Base-by-base conservation (phyloP, 2,329 filamentous ascomycete species). In the Knoxdaviesia proteae region DNA sequence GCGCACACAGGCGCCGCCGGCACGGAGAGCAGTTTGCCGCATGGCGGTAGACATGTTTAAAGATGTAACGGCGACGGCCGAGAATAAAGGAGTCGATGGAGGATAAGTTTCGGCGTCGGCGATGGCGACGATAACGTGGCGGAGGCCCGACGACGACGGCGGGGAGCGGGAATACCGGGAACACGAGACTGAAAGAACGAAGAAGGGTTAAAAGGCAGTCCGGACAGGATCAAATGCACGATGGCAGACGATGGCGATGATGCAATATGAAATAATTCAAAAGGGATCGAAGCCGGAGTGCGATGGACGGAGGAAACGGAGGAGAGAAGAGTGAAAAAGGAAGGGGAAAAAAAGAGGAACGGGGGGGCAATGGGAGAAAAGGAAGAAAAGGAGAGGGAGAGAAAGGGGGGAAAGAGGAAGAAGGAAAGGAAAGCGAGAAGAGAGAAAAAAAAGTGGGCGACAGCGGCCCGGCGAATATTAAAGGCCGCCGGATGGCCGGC, bases 1-100 rank as follows among this genome's bases (percentile, higher is more conserved):
- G 56, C 71, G 69, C 49, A 74, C 71, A 49, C 71, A 75, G 51
- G 71, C 71, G 51, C 69, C 70, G 53, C 70, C 70, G 55, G 70
- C 70, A 53, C 70, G 64, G 44, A 74, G 67, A 56, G 70, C 71
- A 49, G 70, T 74, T 51, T 67, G 67, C 58, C 70, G 67, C 52
- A 69, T 64, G 48, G 67, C 56, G 51, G 65, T 58, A 40, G 65
- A 61, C 66, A 69, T 69, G 52, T 45, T 49, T 38, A 32, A 34
- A 10, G 11, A 36, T 38, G 31, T 46, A 29, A 8, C 8, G 34
- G 29, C 30, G 11, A 11, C 8, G 36, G n/a, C 9, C 11, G 37
- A 31, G 35, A 40, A 20, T 10, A 6, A 7, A 33, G 2, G 20
- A 20, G 20, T 2, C 20, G 20, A 20, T 3, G n/a, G 30, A 32